Evolutionary conservation across 164 flowering plant species (phyloP).

Genomic region (Annona squamosa): DNA sequence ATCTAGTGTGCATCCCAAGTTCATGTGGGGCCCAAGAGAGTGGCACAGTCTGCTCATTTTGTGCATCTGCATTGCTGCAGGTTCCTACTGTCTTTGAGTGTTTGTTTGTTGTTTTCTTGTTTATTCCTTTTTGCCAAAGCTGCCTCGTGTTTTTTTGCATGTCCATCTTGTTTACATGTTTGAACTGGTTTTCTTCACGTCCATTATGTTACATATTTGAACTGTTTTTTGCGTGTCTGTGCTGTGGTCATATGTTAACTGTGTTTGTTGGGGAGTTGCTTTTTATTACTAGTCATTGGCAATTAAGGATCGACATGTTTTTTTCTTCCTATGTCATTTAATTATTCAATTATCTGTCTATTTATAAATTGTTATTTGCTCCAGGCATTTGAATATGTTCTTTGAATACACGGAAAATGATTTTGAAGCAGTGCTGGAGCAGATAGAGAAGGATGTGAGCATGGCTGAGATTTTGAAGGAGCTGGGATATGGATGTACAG

Average conservation of each 20-base stretch:
- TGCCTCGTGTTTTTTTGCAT: background rate
- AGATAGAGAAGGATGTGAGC: conserved; percentile 78
- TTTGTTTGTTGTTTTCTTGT: background rate
- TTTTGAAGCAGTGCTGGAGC: conserved; percentile 70
- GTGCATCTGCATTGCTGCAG: background rate
- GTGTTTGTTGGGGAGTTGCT: too few relatives aligned
- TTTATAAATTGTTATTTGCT: conserved; percentile 4
- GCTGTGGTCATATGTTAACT: too few relatives aligned
- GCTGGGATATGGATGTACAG: conserved; percentile 88
- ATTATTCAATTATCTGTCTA: too few relatives aligned
- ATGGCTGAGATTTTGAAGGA: conserved; percentile 79
- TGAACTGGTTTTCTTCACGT: background rate
- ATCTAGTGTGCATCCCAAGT: background rate
- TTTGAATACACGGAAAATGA: conserved; percentile 38
- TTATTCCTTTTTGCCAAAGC: background rate
- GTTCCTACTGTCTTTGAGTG: background rate
- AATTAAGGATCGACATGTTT: background rate
- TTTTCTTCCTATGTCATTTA: background rate
- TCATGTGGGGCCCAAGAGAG: background rate
- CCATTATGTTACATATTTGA: background rate
- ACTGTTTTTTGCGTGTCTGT: too few relatives aligned
- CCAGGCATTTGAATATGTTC: conserved; percentile 58
- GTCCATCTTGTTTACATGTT: background rate
- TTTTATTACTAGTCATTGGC: too few relatives aligned
- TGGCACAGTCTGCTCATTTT: background rate